Conservation (phyloP, 257 asterid genomes). For the Ilex aquifolium region DNA sequence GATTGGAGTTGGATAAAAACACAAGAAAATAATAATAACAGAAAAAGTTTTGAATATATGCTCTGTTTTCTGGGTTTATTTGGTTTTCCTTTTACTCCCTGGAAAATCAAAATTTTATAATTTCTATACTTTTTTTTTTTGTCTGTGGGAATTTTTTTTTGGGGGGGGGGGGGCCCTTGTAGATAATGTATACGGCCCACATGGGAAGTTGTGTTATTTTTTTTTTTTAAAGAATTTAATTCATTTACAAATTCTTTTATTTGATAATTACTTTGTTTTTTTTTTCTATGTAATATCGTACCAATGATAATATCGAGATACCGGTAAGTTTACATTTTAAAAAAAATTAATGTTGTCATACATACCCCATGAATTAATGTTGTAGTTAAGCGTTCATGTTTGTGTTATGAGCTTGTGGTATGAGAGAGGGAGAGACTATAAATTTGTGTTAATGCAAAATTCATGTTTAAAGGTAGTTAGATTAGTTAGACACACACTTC, state of each 20-base stretch:
- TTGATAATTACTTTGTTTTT: not conserved
- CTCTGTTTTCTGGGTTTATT: not conserved
- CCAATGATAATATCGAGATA: not conserved
- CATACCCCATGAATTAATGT: too few species aligned
- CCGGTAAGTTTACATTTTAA: too few species aligned
- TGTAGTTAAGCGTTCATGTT: too few species aligned
- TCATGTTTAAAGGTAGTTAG: too few species aligned
- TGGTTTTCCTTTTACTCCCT: not conserved
- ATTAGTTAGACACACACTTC: too few species aligned
- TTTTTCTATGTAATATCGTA: not conserved
- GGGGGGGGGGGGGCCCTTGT: constrained; percentile 9
- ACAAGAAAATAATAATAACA: too few species aligned
- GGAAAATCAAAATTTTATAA: not conserved
- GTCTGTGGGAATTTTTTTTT: not conserved
- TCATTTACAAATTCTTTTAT: constrained; percentile 22
- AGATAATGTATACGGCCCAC: constrained; percentile 18
- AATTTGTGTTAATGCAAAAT: too few species aligned
- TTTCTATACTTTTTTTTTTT: not conserved
- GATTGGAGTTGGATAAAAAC: not conserved
- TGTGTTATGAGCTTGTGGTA: too few species aligned
- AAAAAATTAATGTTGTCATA: too few species aligned
- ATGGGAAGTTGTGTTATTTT: constrained; percentile 8
- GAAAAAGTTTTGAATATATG: too few species aligned
- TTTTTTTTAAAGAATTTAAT: constrained; percentile 5
- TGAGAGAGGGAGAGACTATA: too few species aligned